Conservation (phyloP, 2,329 filamentous ascomycete species). For the Lasiodiplodia sp. region DNA sequence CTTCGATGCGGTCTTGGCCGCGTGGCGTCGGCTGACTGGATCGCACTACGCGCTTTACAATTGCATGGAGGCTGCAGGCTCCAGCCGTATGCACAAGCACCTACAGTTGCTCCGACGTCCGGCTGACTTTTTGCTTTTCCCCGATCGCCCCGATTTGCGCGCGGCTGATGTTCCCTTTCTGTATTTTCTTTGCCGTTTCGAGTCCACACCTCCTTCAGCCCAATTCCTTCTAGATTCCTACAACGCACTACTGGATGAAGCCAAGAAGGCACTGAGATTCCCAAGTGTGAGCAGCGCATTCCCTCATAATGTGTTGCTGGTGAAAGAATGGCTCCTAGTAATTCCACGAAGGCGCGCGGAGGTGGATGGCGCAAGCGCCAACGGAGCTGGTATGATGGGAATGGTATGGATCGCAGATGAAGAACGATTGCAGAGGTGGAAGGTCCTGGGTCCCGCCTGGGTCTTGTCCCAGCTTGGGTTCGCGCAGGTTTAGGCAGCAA, state of each 20-base stretch:
- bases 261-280: not conserved
- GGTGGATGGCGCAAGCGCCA: slow-evolving; percentile 50
- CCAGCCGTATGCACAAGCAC: slow-evolving; percentile 60
- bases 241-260: not conserved
- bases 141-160: slow-evolving; percentile 36
- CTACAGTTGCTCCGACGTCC: slow-evolving; percentile 53
- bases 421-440: slow-evolving; percentile 49
- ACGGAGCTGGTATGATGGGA: slow-evolving; percentile 59
- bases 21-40: slow-evolving; percentile 30
- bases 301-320: slow-evolving; percentile 58
- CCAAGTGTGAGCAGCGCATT: slow-evolving; percentile 37
- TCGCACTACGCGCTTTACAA: slow-evolving; percentile 54
- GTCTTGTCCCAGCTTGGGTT: slow-evolving; percentile 49
- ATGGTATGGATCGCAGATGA: slow-evolving; percentile 49
- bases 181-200: slow-evolving; percentile 40
- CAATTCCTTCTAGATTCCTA: not conserved
- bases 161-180: slow-evolving; percentile 45
- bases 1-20: slow-evolving; percentile 48
- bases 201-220: not conserved
- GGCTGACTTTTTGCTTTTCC: slow-evolving; percentile 37
- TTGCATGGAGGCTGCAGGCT: slow-evolving; percentile 54
- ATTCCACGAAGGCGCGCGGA: slow-evolving; percentile 52
- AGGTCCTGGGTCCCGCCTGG: slow-evolving; percentile 44
- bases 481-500: not conserved
- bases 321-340: slow-evolving; percentile 55